Conservation (phyloP, 2,329 filamentous ascomycete species). For the Xylaria sp. region DNA sequence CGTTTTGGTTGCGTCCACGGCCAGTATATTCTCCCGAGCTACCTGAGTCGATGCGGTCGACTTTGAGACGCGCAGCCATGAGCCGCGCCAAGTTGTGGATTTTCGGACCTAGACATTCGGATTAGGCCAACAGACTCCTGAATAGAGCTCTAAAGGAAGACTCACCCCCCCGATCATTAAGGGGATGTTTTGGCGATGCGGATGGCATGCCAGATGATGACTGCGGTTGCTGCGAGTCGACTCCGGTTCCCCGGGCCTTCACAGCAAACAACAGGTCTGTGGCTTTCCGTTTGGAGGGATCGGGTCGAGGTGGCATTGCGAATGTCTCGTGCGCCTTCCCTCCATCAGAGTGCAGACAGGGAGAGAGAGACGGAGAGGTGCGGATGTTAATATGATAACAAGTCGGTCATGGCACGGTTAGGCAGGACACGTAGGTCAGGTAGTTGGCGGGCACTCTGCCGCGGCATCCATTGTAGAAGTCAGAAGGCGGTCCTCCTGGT, state of each 20-base stretch:
- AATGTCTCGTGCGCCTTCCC: constrained; percentile 5
- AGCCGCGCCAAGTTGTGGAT: constrained; percentile 57
- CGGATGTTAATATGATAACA: too few relatives aligned
- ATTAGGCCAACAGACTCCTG: constrained; percentile 14
- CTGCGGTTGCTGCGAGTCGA: constrained; percentile 25
- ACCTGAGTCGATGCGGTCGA: constrained; percentile 55
- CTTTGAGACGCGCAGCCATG: constrained; percentile 53
- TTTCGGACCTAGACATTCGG: constrained; percentile 41
- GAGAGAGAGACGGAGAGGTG: neutral
- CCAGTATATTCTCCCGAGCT: constrained; percentile 56
- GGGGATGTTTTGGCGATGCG: constrained; percentile 17
- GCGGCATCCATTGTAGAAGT: neutral
- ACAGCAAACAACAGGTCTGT: constrained; percentile 20
- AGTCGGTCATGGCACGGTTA: neutral
- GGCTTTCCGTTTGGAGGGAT: constrained; percentile 28
- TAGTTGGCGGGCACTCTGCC: neutral
- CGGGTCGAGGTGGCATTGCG: constrained; percentile 37
- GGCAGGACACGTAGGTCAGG: neutral
- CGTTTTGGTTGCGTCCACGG: constrained; percentile 44
- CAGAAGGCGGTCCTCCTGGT: neutral
- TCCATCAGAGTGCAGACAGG: constrained; percentile 6
- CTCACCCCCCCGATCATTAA: constrained; percentile 23
- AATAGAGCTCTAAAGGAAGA: neutral
- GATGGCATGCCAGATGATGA: constrained; percentile 22
- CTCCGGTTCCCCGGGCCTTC: constrained; percentile 18